Evolutionary conservation across 768 basidiomycete genomes (phyloP), one percentile per base, ranked within the genome.

Genomic region (Cantharellus cinnabarinus): DNA sequence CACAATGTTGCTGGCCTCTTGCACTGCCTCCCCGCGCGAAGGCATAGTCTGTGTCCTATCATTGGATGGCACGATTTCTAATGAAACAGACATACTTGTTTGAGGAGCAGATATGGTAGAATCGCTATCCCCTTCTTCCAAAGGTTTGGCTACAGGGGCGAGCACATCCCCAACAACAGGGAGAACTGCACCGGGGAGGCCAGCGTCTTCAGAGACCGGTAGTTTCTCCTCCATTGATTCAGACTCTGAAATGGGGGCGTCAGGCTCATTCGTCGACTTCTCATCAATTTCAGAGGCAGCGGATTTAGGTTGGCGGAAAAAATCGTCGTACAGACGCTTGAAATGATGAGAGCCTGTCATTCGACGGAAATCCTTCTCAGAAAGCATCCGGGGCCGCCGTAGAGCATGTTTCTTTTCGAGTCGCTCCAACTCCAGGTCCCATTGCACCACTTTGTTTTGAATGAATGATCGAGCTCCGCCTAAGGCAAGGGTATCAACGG

Each of bases 391-490:
- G 59, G 57, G 58, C 35, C 59, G 39, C 41, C 59, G 41, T 15
- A 59, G 50, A 29, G 56, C 42, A 50, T 58, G 59, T 2, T 66
- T 61, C 65, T 72, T 72, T 59, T 74, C 75, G 38, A 97, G 75
- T 57, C 81, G 79, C 64, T 89, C 85, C 64, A 94, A 90, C 67
- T 97, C 90, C 62, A 79, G 79, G 69, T 99, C 91, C 88, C 93
- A 97, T n/a, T 85, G 87, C 14, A 94, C 89, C 53, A 94, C 89
- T 68, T 84, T 85, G 65, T 94, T 89, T 71, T 97, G 94, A 52
- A 91, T 77, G 61, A 81, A 82, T 0, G 85, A 81, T 54, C 91
- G 81, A 3, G 91, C 85, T 64, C 79, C 79, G 62, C 91, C 97
- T 56, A 93, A 76, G 42, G 83, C 86, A 50, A 94, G 76, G 0